Percentiles rank a stretch among this genome's conserved stretches.
These are phyloP conservation scores for Chloromonas sp. DNA, from an alignment of 163 green algal genomes.

Conservation along the genomic window DNA sequence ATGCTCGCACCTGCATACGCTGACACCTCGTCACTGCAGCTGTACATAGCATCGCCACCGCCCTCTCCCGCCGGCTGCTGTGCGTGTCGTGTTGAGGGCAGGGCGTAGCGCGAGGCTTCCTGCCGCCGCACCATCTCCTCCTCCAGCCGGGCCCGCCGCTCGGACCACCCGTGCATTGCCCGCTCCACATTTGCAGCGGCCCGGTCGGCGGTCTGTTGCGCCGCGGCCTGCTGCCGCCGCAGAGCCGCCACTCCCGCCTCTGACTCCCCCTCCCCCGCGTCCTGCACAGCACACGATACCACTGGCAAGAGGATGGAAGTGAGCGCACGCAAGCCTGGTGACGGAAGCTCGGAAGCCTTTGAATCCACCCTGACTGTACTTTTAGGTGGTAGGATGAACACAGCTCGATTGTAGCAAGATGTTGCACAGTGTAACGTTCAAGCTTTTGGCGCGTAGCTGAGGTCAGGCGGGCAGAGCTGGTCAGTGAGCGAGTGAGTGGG, in stretches of 20 bases:
- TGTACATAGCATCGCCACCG: too few species aligned
- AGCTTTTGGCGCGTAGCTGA: neutral
- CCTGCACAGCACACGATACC: neutral
- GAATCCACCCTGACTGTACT: too few species aligned
- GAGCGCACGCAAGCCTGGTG: neutral
- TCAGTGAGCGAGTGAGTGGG: neutral
- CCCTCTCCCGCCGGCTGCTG: neutral
- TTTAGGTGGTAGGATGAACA: too few species aligned
- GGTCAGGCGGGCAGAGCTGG: neutral
- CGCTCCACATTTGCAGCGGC: neutral
- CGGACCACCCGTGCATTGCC: slow-evolving; percentile 27
- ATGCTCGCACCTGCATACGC: neutral
- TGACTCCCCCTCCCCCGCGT: neutral
- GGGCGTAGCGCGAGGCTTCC: slow-evolving; percentile 26
- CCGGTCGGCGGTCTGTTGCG: slow-evolving; percentile 10
- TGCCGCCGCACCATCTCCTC: slow-evolving; percentile 42
- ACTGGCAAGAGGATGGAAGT: neutral
- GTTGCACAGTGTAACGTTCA: neutral
- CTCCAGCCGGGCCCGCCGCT: slow-evolving; percentile 30
- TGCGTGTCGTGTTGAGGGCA: slow-evolving; percentile 1
- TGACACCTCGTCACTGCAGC: neutral
- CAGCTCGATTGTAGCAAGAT: neutral
- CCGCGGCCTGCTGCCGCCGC: slow-evolving; percentile 11
- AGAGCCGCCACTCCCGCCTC: slow-evolving; percentile 13
- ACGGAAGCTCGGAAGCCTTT: neutral